phyloP scores from a whole-genome alignment of 2,329 filamentous ascomycete species.

The Cladosporium sp. region DNA sequence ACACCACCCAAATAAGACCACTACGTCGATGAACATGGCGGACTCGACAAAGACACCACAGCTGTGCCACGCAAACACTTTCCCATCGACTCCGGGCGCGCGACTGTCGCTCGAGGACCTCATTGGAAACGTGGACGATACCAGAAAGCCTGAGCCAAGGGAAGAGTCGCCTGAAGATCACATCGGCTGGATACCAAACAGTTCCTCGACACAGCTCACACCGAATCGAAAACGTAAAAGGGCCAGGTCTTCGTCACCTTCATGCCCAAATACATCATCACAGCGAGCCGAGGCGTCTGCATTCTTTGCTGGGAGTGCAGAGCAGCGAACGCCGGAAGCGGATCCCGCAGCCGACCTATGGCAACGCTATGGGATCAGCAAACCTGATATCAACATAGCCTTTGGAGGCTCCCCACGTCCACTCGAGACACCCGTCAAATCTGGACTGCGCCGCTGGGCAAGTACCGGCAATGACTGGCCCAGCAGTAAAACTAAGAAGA shows the following conservation, averaged over 20 bases:
- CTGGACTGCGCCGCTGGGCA: constrained; percentile 52
- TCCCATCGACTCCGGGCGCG: constrained; percentile 61
- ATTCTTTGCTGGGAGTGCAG: constrained; percentile 29
- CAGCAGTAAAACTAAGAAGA: constrained; percentile 42
- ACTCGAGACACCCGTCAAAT: constrained; percentile 46
- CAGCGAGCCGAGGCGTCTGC: constrained; percentile 41
- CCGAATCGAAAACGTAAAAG: constrained; percentile 48
- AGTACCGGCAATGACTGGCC: constrained; percentile 55
- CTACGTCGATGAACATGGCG: constrained; percentile 4
- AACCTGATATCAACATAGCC: constrained; percentile 48
- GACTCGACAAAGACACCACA: constrained; percentile 27
- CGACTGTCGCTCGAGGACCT: constrained; percentile 62
- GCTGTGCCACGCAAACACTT: constrained; percentile 38
- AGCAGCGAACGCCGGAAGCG: constrained; percentile 46
- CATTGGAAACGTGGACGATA: constrained; percentile 62
- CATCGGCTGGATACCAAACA: constrained; percentile 59
- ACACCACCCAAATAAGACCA: constrained; percentile 12
- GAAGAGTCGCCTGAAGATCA: constrained; percentile 62
- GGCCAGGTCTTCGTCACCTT: constrained; percentile 49
- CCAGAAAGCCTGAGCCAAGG: constrained; percentile 47
- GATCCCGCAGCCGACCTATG: constrained; percentile 52
- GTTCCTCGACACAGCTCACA: constrained; percentile 45
- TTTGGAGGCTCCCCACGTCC: constrained; percentile 51
- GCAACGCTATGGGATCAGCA: constrained; percentile 45
- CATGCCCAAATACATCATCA: constrained; percentile 42